These are phyloP conservation scores for Paraphaeosphaeria sporulosa DNA, from an alignment of 2,329 filamentous ascomycete species.

Conservation along the genomic window DNA sequence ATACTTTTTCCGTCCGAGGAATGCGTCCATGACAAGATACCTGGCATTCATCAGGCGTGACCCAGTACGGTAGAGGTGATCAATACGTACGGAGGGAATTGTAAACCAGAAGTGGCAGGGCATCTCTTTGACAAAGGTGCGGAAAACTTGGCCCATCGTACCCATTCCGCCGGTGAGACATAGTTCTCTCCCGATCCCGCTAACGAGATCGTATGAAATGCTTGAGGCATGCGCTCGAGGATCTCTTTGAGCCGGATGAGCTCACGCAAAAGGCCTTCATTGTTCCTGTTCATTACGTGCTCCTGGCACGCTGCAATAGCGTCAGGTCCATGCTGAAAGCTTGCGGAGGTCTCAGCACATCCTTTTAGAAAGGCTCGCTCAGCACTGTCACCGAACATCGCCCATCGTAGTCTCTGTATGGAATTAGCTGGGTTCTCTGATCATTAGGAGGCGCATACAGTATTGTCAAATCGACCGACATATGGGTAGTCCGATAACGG, in stretches of 20 bases:
- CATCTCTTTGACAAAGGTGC: constrained; percentile 35
- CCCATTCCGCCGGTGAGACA: constrained; percentile 34
- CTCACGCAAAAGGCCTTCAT: constrained; percentile 33
- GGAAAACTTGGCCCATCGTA: constrained; percentile 37
- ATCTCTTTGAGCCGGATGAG: constrained; percentile 36
- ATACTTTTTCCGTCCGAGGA: constrained; percentile 53
- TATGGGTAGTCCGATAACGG: constrained; percentile 60
- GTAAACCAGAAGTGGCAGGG: constrained; percentile 33
- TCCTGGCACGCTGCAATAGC: constrained; percentile 37
- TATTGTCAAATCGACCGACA: constrained; percentile 38
- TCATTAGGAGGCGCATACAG: constrained; percentile 3
- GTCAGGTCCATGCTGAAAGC: constrained; percentile 36
- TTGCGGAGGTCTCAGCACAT: constrained; percentile 34
- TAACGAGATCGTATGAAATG: constrained; percentile 33
- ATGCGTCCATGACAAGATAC: constrained; percentile 37
- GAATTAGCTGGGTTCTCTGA: background rate
- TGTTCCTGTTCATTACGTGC: constrained; percentile 35
- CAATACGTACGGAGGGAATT: constrained; percentile 28
- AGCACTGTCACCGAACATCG: constrained; percentile 35
- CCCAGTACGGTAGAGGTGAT: background rate
- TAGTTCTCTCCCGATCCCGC: constrained; percentile 34
- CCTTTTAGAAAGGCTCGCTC: constrained; percentile 37
- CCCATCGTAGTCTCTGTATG: constrained; percentile 26
- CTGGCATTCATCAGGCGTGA: background rate
- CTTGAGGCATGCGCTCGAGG: constrained; percentile 33